Conservation (phyloP, 345 rosid species). For the Rhodamnia rubescens region DNA sequence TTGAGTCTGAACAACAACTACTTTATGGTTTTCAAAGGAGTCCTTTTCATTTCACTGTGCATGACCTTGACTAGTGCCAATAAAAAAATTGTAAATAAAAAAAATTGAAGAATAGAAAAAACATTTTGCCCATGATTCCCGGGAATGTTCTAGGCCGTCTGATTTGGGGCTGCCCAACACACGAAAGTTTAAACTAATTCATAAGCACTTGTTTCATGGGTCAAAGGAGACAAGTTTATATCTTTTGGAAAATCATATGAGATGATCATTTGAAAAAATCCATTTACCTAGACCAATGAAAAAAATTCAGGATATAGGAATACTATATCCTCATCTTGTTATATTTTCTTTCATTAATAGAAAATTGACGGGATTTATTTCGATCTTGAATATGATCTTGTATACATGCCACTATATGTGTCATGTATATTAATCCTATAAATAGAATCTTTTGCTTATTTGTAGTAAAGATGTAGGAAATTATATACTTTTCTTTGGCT, state of each 20-base stretch:
- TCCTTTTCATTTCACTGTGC: not conserved
- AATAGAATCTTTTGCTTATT: too few relatives aligned
- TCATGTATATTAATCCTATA: not conserved
- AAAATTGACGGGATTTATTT: not conserved
- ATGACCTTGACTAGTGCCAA: not conserved
- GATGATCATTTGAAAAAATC: not conserved
- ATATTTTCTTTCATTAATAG: not conserved
- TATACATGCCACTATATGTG: not conserved
- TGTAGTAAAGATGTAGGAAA: not conserved
- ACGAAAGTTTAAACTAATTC: not conserved
- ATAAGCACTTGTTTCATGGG: not conserved
- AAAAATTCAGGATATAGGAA: not conserved
- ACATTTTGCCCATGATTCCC: too few relatives aligned
- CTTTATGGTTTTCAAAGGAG: too few relatives aligned
- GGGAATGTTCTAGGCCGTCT: not conserved
- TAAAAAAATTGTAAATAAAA: not conserved
- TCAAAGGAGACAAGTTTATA: not conserved
- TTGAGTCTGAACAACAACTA: too few relatives aligned
- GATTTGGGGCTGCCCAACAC: not conserved
- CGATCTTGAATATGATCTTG: not conserved
- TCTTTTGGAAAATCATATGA: not conserved
- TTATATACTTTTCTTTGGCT: not conserved
- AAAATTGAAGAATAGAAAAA: too few relatives aligned
- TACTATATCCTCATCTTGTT: not conserved
- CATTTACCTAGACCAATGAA: not conserved